These are phyloP conservation scores for Pelargonium citronellum DNA, from an alignment of 441 rosid species.

Conservation along the genomic window DNA sequence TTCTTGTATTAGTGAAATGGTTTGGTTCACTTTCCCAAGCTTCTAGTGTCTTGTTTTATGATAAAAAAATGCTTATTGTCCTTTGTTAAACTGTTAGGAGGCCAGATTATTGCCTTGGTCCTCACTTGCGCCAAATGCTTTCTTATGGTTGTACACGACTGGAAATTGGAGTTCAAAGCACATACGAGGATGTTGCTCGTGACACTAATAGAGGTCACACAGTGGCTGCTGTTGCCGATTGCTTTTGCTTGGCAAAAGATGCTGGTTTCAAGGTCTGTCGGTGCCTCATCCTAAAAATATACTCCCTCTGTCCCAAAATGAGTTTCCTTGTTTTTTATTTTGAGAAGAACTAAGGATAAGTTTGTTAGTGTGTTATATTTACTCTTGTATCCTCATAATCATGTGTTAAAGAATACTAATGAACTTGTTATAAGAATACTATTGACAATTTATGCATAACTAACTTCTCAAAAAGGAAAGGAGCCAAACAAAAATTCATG, in stretches of 20 bases:
- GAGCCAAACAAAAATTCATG: no score
- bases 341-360: no score
- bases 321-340: no score
- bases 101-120: conserved; percentile 98
- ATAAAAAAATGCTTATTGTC: conserved; percentile 12
- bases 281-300: conserved; percentile 1
- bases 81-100: conserved; percentile 49
- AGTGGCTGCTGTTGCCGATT: conserved; percentile 98
- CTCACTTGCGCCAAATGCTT: conserved; percentile 97
- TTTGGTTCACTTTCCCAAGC: conserved; percentile 10
- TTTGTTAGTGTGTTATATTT: no score
- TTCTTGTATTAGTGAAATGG: neutral
- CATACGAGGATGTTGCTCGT: conserved; percentile 97
- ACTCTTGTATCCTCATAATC: no score
- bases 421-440: no score
- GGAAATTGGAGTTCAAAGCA: conserved; percentile 99
- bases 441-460: no score
- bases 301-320: neutral
- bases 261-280: conserved; percentile 87
- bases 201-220: conserved; percentile 99
- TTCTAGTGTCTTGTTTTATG: conserved; percentile 6
- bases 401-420: no score
- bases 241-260: conserved; percentile 95
- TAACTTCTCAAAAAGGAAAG: no score
- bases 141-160: conserved; percentile 90